These are phyloP conservation scores for Coemansia sp. DNA, from an alignment of 192 early-diverging fungal species.

Conservation along the genomic window DNA sequence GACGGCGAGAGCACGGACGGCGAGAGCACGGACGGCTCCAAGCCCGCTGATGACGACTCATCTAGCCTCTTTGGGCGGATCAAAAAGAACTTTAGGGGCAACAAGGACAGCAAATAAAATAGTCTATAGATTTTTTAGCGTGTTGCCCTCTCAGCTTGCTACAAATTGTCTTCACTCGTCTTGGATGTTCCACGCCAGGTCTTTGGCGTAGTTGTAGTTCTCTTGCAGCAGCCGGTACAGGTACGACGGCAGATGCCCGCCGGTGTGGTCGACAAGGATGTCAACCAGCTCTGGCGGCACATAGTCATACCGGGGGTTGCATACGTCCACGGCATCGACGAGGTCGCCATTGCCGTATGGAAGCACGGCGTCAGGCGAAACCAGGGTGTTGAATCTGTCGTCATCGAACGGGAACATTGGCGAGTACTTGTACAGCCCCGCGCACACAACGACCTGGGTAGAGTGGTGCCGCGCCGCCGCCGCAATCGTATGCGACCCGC, in stretches of 20 bases:
- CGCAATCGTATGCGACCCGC: slow-evolving; percentile 79
- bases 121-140: background rate
- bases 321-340: slow-evolving; percentile 73
- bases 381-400: slow-evolving; percentile 74
- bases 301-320: slow-evolving; percentile 91
- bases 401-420: slow-evolving; percentile 86
- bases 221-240: slow-evolving; percentile 75
- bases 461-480: slow-evolving; percentile 90
- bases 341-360: slow-evolving; percentile 79
- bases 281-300: slow-evolving; percentile 87
- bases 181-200: slow-evolving; percentile 43
- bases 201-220: slow-evolving; percentile 51
- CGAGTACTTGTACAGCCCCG: slow-evolving; percentile 86
- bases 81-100: slow-evolving; percentile 58
- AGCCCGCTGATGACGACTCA: background rate
- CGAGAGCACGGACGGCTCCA: background rate
- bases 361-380: slow-evolving; percentile 78
- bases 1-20: background rate
- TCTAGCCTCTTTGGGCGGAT: slow-evolving; percentile 54
- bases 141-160: background rate
- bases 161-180: slow-evolving; percentile 13
- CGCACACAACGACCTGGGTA: slow-evolving; percentile 89
- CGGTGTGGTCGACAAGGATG: slow-evolving; percentile 88
- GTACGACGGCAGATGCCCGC: slow-evolving; percentile 74
- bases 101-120: slow-evolving; percentile 33